Conservation (phyloP, 257 asterid genomes). For the Eucommia ulmoides region DNA sequence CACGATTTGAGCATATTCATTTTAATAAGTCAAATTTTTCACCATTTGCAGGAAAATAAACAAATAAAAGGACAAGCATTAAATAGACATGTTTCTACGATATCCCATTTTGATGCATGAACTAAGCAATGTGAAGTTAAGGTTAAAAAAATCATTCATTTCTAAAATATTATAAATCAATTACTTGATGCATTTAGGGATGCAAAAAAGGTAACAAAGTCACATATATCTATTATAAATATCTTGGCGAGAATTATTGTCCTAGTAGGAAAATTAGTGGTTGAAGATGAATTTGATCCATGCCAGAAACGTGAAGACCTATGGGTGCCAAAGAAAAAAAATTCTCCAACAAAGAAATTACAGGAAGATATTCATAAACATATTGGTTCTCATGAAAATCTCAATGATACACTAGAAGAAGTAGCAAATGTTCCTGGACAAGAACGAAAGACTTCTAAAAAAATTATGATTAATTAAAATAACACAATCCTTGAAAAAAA, state of each 20-base stretch:
- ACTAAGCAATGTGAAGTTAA: neutral
- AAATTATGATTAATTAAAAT: too few relatives aligned
- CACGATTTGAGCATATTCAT: neutral
- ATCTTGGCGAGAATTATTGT: neutral
- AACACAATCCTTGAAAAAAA: too few relatives aligned
- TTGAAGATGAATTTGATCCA: neutral
- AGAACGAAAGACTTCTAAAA: neutral
- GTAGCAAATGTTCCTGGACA: neutral
- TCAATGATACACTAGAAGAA: neutral
- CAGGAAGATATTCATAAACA: neutral
- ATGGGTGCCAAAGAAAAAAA: neutral
- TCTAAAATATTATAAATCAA: neutral
- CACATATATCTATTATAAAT: neutral
- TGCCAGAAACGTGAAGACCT: neutral
- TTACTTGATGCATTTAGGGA: neutral
- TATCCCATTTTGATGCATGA: neutral
- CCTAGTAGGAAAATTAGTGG: neutral
- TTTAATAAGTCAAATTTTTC: neutral
- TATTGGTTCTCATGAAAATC: neutral
- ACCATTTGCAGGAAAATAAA: neutral
- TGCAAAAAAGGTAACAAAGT: neutral
- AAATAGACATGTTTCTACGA: neutral
- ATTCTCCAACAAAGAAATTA: neutral
- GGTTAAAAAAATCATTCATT: neutral
- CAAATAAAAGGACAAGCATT: neutral